These are phyloP conservation scores for Tulasnella sp. DNA, from an alignment of 768 basidiomycete genomes.

Conservation along the genomic window DNA sequence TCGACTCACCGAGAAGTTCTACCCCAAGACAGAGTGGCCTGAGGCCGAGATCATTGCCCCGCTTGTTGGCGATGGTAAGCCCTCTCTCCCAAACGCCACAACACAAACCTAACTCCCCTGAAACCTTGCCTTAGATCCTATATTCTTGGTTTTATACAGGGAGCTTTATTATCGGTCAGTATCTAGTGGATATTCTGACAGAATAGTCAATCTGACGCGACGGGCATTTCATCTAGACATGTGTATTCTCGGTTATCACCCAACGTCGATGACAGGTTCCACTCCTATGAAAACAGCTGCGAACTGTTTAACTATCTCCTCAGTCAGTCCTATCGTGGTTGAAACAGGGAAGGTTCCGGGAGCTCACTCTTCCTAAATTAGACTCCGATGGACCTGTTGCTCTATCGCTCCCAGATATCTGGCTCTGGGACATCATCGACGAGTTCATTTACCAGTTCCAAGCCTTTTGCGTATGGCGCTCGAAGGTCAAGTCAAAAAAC, in stretches of 20 bases:
- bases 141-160: constrained; percentile 93
- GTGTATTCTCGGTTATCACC: constrained; percentile 93
- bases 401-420: constrained; percentile 92
- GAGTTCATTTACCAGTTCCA: constrained; percentile 99
- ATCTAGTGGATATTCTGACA: no score
- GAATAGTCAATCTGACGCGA: no score
- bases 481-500: constrained; percentile 70
- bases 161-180: constrained; percentile 73
- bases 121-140: constrained; percentile 48
- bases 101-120: neutral
- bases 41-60: constrained; percentile 93
- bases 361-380: constrained; percentile 24
- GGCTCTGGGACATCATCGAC: constrained; percentile 97
- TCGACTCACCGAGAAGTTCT: constrained; percentile 91
- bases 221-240: constrained; percentile 35
- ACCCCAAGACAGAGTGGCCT: constrained; percentile 90
- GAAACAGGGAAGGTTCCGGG: neutral
- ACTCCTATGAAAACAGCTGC: constrained; percentile 96
- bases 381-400: constrained; percentile 90
- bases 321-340: constrained; percentile 40
- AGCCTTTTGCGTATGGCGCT: constrained; percentile 86
- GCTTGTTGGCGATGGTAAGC: constrained; percentile 80
- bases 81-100: neutral
- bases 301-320: constrained; percentile 96
- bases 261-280: constrained; percentile 94